Percentiles rank a stretch among this genome's conserved stretches.
Conservation (phyloP, 1,284 basidiomycete species). For the Ceratobasidium sp. region DNA sequence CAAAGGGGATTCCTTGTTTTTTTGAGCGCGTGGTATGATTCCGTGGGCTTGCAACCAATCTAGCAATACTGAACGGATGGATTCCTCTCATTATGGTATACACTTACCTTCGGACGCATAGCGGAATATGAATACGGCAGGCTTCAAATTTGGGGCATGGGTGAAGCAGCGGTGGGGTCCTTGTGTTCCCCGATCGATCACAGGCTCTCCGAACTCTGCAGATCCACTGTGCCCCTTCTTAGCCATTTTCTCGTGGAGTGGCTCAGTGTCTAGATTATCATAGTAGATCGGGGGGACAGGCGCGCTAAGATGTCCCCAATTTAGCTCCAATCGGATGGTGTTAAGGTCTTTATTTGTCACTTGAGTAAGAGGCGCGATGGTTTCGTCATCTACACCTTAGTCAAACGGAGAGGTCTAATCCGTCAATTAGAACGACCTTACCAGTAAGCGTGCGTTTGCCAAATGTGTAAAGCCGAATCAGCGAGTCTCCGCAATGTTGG, state of each 20-base stretch:
- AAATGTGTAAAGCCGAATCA: neutral
- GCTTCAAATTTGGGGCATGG: neutral
- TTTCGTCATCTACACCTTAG: too few relatives aligned
- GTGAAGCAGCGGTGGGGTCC: neutral
- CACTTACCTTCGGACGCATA: slow-evolving; percentile 14
- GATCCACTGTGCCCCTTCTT: slow-evolving; percentile 16
- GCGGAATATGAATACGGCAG: slow-evolving; percentile 1
- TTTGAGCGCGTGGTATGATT: too few relatives aligned
- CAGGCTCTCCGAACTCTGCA: slow-evolving; percentile 1
- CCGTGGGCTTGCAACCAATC: slow-evolving; percentile 26
- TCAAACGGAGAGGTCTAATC: neutral
- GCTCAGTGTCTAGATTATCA: neutral
- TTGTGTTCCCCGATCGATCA: neutral
- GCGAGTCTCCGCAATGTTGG: neutral
- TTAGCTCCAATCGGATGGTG: neutral
- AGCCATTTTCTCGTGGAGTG: slow-evolving; percentile 17
- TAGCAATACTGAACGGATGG: neutral
- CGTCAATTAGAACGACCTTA: neutral
- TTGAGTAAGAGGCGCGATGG: too few relatives aligned
- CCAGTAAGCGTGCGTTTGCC: slow-evolving; percentile 1
- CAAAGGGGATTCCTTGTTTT: too few relatives aligned
- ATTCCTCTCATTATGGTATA: neutral
- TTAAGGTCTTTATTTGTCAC: neutral
- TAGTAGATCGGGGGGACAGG: too few relatives aligned
- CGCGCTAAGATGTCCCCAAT: neutral